Conservation (phyloP, 1,284 basidiomycete species). For the Malassezia sp. region DNA sequence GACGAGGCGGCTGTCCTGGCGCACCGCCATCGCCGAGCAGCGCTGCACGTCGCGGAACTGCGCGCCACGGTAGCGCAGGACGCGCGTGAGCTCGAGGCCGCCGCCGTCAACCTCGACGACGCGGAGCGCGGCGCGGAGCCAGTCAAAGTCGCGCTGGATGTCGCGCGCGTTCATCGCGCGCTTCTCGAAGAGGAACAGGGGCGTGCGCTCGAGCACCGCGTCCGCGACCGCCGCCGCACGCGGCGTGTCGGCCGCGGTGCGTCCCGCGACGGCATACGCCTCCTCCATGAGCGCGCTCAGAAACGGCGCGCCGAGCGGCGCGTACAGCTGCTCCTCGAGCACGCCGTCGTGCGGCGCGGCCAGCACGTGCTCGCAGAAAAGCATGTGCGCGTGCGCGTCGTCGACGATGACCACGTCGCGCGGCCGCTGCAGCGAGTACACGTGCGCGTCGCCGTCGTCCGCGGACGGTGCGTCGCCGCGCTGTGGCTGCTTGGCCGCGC, state of each 20-base stretch:
- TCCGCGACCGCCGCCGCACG: slow-evolving; percentile 29
- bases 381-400: slow-evolving; percentile 44
- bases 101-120: slow-evolving; percentile 39
- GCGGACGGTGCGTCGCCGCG: slow-evolving; percentile 17
- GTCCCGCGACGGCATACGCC: slow-evolving; percentile 56
- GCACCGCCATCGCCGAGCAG: slow-evolving; percentile 33
- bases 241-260: slow-evolving; percentile 35
- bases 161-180: slow-evolving; percentile 56
- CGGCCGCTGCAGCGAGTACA: slow-evolving; percentile 43
- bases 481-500: slow-evolving; percentile 54
- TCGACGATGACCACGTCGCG: slow-evolving; percentile 43
- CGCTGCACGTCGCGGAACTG: slow-evolving; percentile 32
- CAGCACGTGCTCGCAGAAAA: slow-evolving; percentile 50
- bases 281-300: slow-evolving; percentile 65
- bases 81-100: slow-evolving; percentile 35
- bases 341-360: slow-evolving; percentile 81
- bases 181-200: slow-evolving; percentile 82
- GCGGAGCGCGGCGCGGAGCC: slow-evolving; percentile 60
- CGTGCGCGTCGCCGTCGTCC: slow-evolving; percentile 37
- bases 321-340: slow-evolving; percentile 53
- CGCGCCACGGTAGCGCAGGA: slow-evolving; percentile 24
- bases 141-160: slow-evolving; percentile 57
- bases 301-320: slow-evolving; percentile 54
- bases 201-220: slow-evolving; percentile 70
- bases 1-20: slow-evolving; percentile 54